phyloP scores from a whole-genome alignment of 2,329 filamentous ascomycete genomes.

The Fonsecaea pugnacius region DNA sequence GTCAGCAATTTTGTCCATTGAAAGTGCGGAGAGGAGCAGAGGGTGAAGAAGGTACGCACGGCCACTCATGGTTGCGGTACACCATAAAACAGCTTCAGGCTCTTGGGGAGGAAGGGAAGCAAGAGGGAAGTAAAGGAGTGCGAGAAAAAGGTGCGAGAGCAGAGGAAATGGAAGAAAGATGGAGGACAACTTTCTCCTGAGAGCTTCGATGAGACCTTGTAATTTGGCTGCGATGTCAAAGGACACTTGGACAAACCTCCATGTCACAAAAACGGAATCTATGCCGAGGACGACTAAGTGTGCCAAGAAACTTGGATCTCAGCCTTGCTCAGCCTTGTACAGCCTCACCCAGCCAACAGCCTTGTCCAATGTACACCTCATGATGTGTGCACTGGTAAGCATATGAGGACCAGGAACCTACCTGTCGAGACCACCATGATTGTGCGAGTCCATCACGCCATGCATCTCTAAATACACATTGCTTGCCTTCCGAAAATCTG shows the following conservation, averaged over 20 bases:
- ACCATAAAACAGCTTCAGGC: constrained; percentile 15
- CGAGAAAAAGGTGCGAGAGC: not conserved
- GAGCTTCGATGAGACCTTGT: constrained; percentile 12
- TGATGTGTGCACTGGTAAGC: too few relatives aligned
- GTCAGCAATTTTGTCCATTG: constrained; percentile 26
- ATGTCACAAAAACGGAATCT: constrained; percentile 1
- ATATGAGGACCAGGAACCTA: not conserved
- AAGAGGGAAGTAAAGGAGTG: constrained; percentile 4
- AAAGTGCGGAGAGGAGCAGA: constrained; percentile 22
- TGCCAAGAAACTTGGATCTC: not conserved
- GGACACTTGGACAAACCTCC: constrained; percentile 19
- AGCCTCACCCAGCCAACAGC: not conserved
- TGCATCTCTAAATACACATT: not conserved
- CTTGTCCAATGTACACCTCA: too few relatives aligned
- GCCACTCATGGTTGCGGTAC: constrained; percentile 32
- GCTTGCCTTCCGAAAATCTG: not conserved
- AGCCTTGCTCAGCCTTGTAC: not conserved
- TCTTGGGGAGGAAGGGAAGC: constrained; percentile 7
- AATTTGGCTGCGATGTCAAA: constrained; percentile 16
- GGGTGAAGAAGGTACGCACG: constrained; percentile 24
- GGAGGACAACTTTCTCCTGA: constrained; percentile 19
- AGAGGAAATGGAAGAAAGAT: constrained; percentile 5
- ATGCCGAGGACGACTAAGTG: not conserved
- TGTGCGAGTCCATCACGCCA: not conserved
- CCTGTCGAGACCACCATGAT: not conserved